Evolutionary conservation across 2,329 filamentous ascomycete species (phyloP), one percentile per base, ranked within the genome.

Genomic region (Chrysoporthe deuterocubensis): DNA sequence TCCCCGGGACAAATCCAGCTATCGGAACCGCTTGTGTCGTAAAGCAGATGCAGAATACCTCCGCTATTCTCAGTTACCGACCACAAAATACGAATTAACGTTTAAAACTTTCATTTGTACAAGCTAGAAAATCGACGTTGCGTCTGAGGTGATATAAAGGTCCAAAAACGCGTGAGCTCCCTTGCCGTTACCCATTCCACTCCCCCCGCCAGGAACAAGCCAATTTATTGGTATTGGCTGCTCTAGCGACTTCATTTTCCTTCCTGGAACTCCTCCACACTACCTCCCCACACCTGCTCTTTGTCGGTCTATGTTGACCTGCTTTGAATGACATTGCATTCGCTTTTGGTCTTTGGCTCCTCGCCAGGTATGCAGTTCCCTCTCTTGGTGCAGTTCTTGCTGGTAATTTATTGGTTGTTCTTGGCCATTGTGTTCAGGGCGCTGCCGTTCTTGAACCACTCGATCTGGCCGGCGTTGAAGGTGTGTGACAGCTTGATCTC

Each of bases 381-480:
- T 50, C 32, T 64, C 52, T 50, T 26, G 42, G 18, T 63, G n/a
- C 42, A 54, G 34, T 44, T 60, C 42, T 58, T 43, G 40, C 48
- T 56, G 4, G 21, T 70, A 66, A 69, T 73, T 69, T 72, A 69
- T 72, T 74, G 78, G 78, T 74, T 80, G 75, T 72, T 74, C 89
- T 96, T 96, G 74, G 95, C 94, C 95, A 99, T 99, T 75, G 94
- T 97, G 90, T 99, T 99, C 73, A 99, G 87, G 66, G 96, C 96
- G 77, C 91, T 94, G 74, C 96, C 96, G 81, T 98, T 96, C 88
- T 94, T 94, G 82, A 99, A 99, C 96, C 96, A 99, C 84, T 97
- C 92, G 71, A 99, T 91, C 86, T 99, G 96, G 75, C 92, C 89
- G 80, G 93, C 93, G 87, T 99, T 99, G 90, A 97, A 99, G 73